Evolutionary conservation across 2,329 filamentous ascomycete species (phyloP).

Genomic region (Alternaria triticina): DNA sequence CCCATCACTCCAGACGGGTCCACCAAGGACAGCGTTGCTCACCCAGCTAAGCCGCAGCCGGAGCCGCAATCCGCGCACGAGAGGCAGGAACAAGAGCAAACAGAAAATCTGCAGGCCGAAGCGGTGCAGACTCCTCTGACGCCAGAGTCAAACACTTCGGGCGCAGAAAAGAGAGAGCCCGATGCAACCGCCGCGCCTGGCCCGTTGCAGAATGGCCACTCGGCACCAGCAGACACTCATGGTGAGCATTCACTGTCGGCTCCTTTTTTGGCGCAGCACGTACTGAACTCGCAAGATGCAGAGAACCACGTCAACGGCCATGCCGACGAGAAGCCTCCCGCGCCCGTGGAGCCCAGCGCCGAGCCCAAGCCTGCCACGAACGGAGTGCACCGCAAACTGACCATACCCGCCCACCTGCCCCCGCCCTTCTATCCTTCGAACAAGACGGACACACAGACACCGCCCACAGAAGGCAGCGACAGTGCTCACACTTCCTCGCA

Average conservation of each 20-base stretch:
- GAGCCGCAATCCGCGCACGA: constrained; percentile 19
- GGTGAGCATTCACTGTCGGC: constrained; percentile 23
- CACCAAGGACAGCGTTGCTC: constrained; percentile 23
- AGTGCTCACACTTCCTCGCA: constrained; percentile 21
- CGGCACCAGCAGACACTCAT: constrained; percentile 20
- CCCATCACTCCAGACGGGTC: constrained; percentile 39
- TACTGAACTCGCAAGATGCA: constrained; percentile 4
- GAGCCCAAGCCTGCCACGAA: constrained; percentile 26
- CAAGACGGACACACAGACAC: constrained; percentile 30
- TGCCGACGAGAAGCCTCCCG: constrained; percentile 4
- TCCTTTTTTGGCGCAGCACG: background rate
- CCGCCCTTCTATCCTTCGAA: constrained; percentile 46
- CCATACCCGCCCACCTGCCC: constrained; percentile 38
- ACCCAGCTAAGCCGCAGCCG: constrained; percentile 12
- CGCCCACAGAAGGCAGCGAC: constrained; percentile 25
- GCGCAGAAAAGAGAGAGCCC: constrained; percentile 13
- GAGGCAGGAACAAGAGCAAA: constrained; percentile 16
- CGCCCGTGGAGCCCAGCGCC: constrained; percentile 12
- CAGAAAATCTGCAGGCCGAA: constrained; percentile 17
- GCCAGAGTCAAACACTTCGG: constrained; percentile 36
- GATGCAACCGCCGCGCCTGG: constrained; percentile 16
- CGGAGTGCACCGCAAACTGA: constrained; percentile 28
- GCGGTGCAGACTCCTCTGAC: constrained; percentile 30
- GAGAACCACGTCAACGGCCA: constrained; percentile 8
- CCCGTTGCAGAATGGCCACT: constrained; percentile 20